phyloP scores from a whole-genome alignment of 306 rosid genomes.

The Prunus campanulata region DNA sequence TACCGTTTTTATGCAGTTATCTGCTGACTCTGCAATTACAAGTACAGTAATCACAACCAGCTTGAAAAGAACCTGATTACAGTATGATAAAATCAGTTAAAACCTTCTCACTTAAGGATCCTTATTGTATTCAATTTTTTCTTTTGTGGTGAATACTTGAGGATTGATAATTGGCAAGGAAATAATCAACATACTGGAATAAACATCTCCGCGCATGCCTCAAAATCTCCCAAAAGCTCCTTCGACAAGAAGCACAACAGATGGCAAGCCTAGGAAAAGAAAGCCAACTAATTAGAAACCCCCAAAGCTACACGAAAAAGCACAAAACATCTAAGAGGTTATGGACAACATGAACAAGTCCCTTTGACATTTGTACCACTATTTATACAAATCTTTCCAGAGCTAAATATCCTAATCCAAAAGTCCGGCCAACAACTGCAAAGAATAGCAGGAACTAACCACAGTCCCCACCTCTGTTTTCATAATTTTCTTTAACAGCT shows the following conservation, averaged over 20 bases:
- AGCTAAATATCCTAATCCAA: background rate
- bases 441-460: background rate
- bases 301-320: background rate
- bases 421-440: slow-evolving; percentile 7
- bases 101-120: slow-evolving; percentile 5
- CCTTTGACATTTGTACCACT: background rate
- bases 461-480: background rate
- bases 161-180: slow-evolving; percentile 10
- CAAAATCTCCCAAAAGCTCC: slow-evolving; percentile 95
- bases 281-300: slow-evolving; percentile 1
- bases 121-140: background rate
- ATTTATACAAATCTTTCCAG: background rate
- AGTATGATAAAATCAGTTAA: slow-evolving; percentile 33
- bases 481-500: background rate
- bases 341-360: background rate
- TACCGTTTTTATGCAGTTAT: slow-evolving; percentile 98
- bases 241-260: slow-evolving; percentile 85
- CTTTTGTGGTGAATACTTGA: background rate
- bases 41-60: slow-evolving; percentile 99
- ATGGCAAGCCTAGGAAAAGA: slow-evolving; percentile 78
- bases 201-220: slow-evolving; percentile 83
- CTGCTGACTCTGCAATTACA: slow-evolving; percentile 98
- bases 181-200: slow-evolving; percentile 79
- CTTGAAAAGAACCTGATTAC: slow-evolving; percentile 95
- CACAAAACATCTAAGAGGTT: background rate